Evolutionary conservation across 2,329 filamentous ascomycete genomes (phyloP), one percentile per base, ranked within the genome.

Genomic region (Aspergillus nomiae): DNA sequence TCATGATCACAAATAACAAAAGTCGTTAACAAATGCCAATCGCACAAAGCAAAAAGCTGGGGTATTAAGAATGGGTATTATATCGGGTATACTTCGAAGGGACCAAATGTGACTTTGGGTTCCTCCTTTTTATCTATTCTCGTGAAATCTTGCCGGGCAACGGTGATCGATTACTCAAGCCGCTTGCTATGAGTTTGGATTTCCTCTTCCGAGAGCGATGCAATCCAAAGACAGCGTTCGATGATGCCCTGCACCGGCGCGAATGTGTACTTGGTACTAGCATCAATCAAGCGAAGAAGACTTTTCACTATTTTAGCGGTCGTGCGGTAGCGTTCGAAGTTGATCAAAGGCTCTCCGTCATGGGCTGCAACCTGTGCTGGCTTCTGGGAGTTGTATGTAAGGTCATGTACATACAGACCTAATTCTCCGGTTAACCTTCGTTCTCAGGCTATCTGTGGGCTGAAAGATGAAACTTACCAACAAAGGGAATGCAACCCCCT

Each of bases 341-440:
- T 90, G 61, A 90, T 82, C 59, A 90, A 77, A n/a, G 84, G 79
- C 69, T 88, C 86, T 28, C 81, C 77, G 7, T 75, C 73, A 16
- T 69, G 77, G 16, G 77, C 80, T 14, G 81, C 78, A 50, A 89
- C 81, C 66, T 86, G 84, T 1, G 86, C 82, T 0, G 87, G 87
- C 70, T 89, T 89, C 74, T 89, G 87, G 0, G 87, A 84, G 71
- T 89, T 90, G 77, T 88, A 89, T 56, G 87, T 89, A 60, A 90
- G 79, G 70, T 90, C 87, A 66, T 88, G 87, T 6, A 88, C 87
- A 73, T 89, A 90, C 38, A 89, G 81, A 26, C 87, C 83, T 84
- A 59, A 59, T 36, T 43, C 10, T 32, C 16, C n/a, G n/a, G 50
- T 66, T 50, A 68, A 43, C n/a, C 11, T 32, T 34, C 32, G 34